phyloP scores from a whole-genome alignment of 169 alveolate genomes.

The Cryptosporidium meleagridis region DNA sequence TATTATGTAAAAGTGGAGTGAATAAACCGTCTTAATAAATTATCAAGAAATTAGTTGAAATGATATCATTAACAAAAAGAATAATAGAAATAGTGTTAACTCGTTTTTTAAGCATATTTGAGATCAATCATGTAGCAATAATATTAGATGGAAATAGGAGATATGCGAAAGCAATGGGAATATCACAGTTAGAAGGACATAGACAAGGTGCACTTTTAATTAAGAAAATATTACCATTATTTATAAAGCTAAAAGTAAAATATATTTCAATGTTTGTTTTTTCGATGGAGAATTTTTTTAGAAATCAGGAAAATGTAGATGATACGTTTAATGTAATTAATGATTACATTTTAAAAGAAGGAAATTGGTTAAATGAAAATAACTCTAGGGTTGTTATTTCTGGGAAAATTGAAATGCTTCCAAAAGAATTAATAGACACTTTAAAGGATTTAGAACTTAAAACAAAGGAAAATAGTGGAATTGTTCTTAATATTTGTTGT shows the following conservation, averaged over 20 bases:
- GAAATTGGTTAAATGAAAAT: background rate
- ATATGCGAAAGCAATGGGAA: constrained; percentile 82
- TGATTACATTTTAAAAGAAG: constrained; percentile 59
- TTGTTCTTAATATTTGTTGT: constrained; percentile 60
- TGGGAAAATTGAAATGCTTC: constrained; percentile 50
- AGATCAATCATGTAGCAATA: constrained; percentile 82
- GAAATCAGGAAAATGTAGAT: constrained; percentile 80
- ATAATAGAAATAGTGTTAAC: background rate
- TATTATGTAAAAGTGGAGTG: background rate
- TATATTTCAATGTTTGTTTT: constrained; percentile 87
- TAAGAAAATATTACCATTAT: constrained; percentile 81
- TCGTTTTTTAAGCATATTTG: constrained; percentile 3
- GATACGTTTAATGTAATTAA: constrained; percentile 69
- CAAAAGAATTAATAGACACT: background rate
- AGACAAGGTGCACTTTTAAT: constrained; percentile 76
- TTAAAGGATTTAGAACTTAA: constrained; percentile 15
- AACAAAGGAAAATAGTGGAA: constrained; percentile 24
- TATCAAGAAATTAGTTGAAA: background rate
- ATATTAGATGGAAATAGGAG: constrained; percentile 93
- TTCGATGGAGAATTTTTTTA: constrained; percentile 85
- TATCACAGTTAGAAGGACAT: constrained; percentile 81
- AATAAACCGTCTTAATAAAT: background rate
- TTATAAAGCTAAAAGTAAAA: constrained; percentile 81
- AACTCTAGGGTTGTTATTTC: constrained; percentile 41
- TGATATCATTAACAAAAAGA: background rate